Evolutionary conservation across 2,329 filamentous ascomycete genomes (phyloP).

Genomic region (Fusarium sp.): DNA sequence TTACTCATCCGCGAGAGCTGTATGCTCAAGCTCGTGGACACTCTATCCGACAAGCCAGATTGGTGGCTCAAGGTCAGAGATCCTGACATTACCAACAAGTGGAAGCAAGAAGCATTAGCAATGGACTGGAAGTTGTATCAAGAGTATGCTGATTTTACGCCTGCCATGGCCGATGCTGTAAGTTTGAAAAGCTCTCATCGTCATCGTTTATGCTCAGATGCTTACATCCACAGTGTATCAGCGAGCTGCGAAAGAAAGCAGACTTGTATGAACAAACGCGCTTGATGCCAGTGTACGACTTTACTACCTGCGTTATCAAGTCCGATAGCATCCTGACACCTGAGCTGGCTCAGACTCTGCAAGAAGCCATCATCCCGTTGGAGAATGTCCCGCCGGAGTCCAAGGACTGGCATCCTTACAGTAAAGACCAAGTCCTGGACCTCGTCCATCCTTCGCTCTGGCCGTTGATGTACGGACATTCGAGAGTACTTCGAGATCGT

Average conservation of each 20-base stretch:
- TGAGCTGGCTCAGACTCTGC: neutral
- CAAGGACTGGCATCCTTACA: conserved; percentile 20
- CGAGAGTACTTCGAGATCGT: neutral
- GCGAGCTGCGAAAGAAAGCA: neutral
- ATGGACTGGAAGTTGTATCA: neutral
- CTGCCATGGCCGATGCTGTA: neutral
- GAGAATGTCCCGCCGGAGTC: neutral
- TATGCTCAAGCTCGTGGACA: conserved; percentile 54
- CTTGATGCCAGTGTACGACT: neutral
- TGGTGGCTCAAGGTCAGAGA: conserved; percentile 53
- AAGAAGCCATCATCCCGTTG: neutral
- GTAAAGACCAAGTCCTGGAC: neutral
- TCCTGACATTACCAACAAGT: conserved; percentile 1
- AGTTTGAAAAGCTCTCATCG: neutral
- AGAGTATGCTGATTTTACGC: neutral
- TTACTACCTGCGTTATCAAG: neutral
- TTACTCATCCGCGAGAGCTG: conserved; percentile 46
- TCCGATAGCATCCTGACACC: conserved; percentile 8
- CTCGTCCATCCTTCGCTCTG: conserved; percentile 27
- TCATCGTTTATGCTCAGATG: neutral
- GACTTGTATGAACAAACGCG: neutral
- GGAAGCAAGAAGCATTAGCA: conserved; percentile 2
- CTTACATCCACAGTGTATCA: neutral
- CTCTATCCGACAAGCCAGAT: conserved; percentile 54
- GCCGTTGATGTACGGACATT: conserved; percentile 29